These are phyloP conservation scores for Podaxis rugospora DNA, from an alignment of 768 basidiomycete genomes.

Conservation along the genomic window DNA sequence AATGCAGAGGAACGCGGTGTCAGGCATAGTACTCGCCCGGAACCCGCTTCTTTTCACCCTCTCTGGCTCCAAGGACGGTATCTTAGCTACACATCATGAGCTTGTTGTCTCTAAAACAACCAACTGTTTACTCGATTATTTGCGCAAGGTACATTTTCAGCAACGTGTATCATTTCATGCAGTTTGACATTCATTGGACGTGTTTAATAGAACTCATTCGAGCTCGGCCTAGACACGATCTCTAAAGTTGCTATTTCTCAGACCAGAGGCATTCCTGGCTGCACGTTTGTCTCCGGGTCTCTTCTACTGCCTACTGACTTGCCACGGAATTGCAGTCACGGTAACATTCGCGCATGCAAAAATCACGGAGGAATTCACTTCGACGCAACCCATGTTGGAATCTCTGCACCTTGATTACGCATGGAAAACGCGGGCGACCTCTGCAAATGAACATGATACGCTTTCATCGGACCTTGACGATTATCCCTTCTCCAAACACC, in stretches of 20 bases:
- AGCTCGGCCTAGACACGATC: slow-evolving; percentile 53
- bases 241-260: slow-evolving; percentile 26
- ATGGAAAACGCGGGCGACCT: slow-evolving; percentile 24
- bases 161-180: background rate
- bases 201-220: slow-evolving; percentile 47
- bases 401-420: slow-evolving; percentile 29
- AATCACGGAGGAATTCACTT: background rate
- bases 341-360: slow-evolving; percentile 1
- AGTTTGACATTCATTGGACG: slow-evolving; percentile 4
- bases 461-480: background rate
- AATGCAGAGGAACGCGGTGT: background rate
- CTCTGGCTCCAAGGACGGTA: slow-evolving; percentile 48
- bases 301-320: background rate
- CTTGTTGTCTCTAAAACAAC: slow-evolving; percentile 48
- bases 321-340: background rate
- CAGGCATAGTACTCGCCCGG: background rate
- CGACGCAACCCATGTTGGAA: slow-evolving; percentile 38
- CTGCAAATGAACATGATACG: background rate
- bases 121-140: slow-evolving; percentile 42
- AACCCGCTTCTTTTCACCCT: slow-evolving; percentile 34
- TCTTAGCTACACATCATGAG: slow-evolving; percentile 30
- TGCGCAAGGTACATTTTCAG: slow-evolving; percentile 38
- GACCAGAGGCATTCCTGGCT: background rate
- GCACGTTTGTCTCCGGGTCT: background rate
- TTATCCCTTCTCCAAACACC: slow-evolving; percentile 50